Evolutionary conservation across 2,329 filamentous ascomycete species (phyloP).

Genomic region (Delphinella strobiligena): DNA sequence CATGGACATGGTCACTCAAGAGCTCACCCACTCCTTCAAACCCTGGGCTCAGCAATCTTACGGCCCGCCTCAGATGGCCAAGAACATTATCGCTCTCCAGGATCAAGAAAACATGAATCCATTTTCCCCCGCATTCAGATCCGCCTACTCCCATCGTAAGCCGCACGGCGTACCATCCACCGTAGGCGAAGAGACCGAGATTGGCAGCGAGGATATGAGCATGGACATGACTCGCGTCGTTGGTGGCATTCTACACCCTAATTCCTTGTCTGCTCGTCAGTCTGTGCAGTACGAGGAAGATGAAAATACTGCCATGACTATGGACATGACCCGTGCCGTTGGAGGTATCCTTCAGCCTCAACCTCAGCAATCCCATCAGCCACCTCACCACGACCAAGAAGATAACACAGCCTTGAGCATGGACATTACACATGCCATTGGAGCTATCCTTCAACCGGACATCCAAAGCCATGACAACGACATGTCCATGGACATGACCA

Average conservation of each 20-base stretch:
- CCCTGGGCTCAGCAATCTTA: constrained; percentile 53
- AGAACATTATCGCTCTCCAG: constrained; percentile 11
- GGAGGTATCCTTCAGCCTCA: constrained; percentile 49
- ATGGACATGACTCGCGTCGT: constrained; percentile 88
- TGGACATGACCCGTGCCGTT: constrained; percentile 81
- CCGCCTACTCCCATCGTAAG: constrained; percentile 14
- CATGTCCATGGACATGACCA: constrained; percentile 56
- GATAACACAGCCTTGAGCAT: constrained; percentile 63
- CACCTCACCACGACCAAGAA: constrained; percentile 18
- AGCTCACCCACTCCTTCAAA: constrained; percentile 61
- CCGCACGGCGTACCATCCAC: constrained; percentile 13
- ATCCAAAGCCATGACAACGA: constrained; percentile 34
- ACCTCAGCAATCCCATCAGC: not conserved
- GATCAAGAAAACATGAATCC: constrained; percentile 41
- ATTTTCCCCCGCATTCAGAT: constrained; percentile 32
- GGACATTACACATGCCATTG: constrained; percentile 80
- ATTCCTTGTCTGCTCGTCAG: constrained; percentile 1
- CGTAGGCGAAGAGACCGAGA: constrained; percentile 27
- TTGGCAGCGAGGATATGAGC: constrained; percentile 53
- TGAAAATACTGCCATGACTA: constrained; percentile 58
- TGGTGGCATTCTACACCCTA: constrained; percentile 50
- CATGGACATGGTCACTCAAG: constrained; percentile 47
- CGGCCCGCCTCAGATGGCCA: constrained; percentile 5
- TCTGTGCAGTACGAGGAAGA: constrained; percentile 25
- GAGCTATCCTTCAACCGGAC: constrained; percentile 48